Evolutionary conservation across 2,329 filamentous ascomycete species (phyloP).

Genomic region (Blastomyces gilchristii): DNA sequence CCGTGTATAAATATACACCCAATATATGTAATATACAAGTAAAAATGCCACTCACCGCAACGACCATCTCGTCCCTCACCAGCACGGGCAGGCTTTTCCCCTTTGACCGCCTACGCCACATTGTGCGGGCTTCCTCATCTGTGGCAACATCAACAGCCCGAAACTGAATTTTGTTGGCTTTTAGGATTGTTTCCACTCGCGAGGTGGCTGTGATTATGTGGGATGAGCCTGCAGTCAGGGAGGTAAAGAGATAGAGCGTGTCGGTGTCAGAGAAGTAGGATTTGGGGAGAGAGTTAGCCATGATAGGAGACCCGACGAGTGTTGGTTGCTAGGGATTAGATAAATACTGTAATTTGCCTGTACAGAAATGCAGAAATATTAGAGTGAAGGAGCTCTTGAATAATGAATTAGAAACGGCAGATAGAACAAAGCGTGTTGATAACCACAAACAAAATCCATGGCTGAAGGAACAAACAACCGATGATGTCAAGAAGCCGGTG

Average conservation of each 20-base stretch:
- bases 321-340: not conserved
- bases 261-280: conserved; percentile 49
- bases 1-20: not conserved
- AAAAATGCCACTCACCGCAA: conserved; percentile 36
- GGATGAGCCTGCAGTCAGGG: conserved; percentile 85
- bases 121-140: conserved; percentile 74
- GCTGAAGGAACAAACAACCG: too few relatives aligned
- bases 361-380: not conserved
- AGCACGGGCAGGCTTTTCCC: conserved; percentile 83
- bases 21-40: not conserved
- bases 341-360: not conserved
- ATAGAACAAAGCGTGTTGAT: too few relatives aligned
- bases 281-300: conserved; percentile 27
- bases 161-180: conserved; percentile 89
- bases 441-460: not conserved
- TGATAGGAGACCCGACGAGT: conserved; percentile 8
- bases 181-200: conserved; percentile 89
- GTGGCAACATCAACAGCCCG: conserved; percentile 84
- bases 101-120: conserved; percentile 76
- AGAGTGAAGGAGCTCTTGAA: not conserved
- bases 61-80: conserved; percentile 73
- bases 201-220: conserved; percentile 95
- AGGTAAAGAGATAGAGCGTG: conserved; percentile 88
- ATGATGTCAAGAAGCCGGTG: too few relatives aligned
- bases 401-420: not conserved